These are phyloP conservation scores for Alternaria arborescens DNA, from an alignment of 2,329 filamentous ascomycete species.

Conservation along the genomic window DNA sequence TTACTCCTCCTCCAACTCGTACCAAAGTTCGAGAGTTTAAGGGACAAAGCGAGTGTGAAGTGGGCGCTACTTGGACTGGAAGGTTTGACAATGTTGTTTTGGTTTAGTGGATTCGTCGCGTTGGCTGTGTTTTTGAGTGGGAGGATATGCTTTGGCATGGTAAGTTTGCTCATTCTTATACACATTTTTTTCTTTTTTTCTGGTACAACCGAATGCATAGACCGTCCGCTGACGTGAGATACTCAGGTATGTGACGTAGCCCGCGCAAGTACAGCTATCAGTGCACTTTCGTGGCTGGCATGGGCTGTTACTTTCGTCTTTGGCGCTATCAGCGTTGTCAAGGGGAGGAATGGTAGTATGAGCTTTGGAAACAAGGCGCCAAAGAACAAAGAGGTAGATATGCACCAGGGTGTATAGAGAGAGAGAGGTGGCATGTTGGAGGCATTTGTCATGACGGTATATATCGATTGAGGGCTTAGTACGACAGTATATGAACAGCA, in stretches of 20 bases:
- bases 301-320: constrained; percentile 54
- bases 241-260: constrained; percentile 64
- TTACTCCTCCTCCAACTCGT: constrained; percentile 66
- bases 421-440: neutral
- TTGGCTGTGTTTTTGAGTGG: constrained; percentile 71
- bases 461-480: neutral
- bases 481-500: neutral
- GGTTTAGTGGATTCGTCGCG: constrained; percentile 87
- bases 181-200: neutral
- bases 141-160: constrained; percentile 61
- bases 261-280: constrained; percentile 72
- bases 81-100: constrained; percentile 80
- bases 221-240: neutral
- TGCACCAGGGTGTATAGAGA: constrained; percentile 53
- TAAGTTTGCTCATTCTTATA: constrained; percentile 2
- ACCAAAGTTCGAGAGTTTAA: constrained; percentile 58
- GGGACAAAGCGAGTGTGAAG: constrained; percentile 64
- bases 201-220: too few relatives aligned
- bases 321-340: constrained; percentile 45
- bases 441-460: neutral
- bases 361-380: constrained; percentile 24
- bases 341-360: constrained; percentile 11
- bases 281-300: constrained; percentile 68
- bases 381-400: constrained; percentile 42
- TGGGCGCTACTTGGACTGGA: constrained; percentile 70